phyloP scores from a whole-genome alignment of 2,329 filamentous ascomycete genomes.

The Sporothrix schenckii region DNA sequence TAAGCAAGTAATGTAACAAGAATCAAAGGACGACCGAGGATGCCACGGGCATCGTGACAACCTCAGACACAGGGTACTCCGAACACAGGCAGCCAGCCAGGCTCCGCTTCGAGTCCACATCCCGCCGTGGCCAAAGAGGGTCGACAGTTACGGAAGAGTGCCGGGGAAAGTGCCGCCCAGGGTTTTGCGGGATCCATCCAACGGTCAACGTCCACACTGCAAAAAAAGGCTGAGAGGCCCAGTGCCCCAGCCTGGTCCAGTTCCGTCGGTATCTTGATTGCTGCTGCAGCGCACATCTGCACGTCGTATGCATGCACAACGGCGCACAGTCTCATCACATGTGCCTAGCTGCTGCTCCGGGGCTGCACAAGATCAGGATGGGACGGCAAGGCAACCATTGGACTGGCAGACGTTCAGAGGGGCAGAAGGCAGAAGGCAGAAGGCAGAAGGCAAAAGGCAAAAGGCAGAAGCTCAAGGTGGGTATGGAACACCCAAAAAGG shows the following conservation, averaged over 20 bases:
- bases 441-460: too few species aligned
- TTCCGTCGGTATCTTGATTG: neutral
- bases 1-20: neutral
- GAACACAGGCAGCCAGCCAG: too few species aligned
- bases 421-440: too few species aligned
- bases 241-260: neutral
- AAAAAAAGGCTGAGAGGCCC: neutral
- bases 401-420: neutral
- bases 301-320: neutral
- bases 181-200: neutral
- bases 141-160: too few species aligned
- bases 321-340: conserved; percentile 12
- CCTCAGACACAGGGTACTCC: neutral
- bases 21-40: neutral
- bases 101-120: neutral
- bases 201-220: conserved; percentile 7
- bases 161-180: conserved; percentile 6
- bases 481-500: neutral
- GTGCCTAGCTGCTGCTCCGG: neutral
- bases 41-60: neutral
- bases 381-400: neutral
- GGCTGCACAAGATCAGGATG: neutral
- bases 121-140: neutral
- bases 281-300: neutral
- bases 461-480: too few species aligned